phyloP scores from a whole-genome alignment of 345 rosid species.

The Geranium rotundifolium region DNA sequence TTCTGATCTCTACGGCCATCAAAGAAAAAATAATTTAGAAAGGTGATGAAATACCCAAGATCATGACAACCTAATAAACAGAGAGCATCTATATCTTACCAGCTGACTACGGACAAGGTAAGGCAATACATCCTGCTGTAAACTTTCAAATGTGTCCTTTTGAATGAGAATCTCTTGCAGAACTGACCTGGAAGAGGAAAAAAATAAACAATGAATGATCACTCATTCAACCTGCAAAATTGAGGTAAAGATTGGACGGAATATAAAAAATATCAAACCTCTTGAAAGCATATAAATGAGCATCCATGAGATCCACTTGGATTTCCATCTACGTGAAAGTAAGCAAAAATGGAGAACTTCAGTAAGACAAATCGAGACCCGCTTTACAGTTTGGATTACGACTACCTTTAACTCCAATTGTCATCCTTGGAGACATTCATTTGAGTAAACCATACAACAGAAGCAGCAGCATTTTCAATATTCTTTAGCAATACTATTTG shows the following conservation, averaged over 20 bases:
- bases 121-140: slow-evolving; percentile 78
- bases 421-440: neutral
- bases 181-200: slow-evolving; percentile 41
- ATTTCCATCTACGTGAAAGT: slow-evolving; percentile 68
- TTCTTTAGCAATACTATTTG: neutral
- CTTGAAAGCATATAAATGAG: slow-evolving; percentile 94
- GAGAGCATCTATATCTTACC: slow-evolving; percentile 47
- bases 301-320: slow-evolving; percentile 90
- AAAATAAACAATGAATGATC: slow-evolving; percentile 1
- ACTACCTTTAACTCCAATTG: neutral
- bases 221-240: neutral
- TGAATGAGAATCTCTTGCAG: slow-evolving; percentile 61
- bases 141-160: slow-evolving; percentile 64
- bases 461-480: too few species aligned
- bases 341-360: slow-evolving; percentile 12
- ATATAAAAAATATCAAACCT: slow-evolving; percentile 34
- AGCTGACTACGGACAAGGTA: slow-evolving; percentile 87
- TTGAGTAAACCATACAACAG: too few species aligned
- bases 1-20: slow-evolving; percentile 49
- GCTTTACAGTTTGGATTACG: neutral
- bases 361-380: slow-evolving; percentile 4
- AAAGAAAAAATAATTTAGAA: slow-evolving; percentile 11
- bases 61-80: neutral
- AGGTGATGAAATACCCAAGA: neutral
- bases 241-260: slow-evolving; percentile 4